These are phyloP conservation scores for Xylariaceae sp. DNA, from an alignment of 2,329 filamentous ascomycete species.

Conservation along the genomic window DNA sequence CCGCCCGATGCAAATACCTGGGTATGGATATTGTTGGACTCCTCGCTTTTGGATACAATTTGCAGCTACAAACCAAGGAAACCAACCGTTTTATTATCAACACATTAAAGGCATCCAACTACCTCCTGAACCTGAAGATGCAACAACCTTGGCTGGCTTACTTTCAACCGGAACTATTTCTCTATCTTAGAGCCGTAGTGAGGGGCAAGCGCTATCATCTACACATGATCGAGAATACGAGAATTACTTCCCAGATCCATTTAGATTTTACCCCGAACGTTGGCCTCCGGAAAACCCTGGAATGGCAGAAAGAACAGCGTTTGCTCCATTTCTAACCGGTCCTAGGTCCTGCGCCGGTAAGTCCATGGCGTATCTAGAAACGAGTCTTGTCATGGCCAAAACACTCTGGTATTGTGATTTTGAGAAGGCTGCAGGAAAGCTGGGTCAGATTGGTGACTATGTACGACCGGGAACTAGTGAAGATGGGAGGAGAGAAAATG, in stretches of 20 bases:
- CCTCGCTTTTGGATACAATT: constrained; percentile 1
- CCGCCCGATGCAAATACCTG: not conserved
- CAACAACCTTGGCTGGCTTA: too few species aligned
- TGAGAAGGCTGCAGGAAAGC: too few species aligned
- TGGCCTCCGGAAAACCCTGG: not conserved
- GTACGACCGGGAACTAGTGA: too few species aligned
- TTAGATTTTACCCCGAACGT: not conserved
- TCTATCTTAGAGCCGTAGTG: too few species aligned
- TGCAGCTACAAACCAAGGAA: not conserved
- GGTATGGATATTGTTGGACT: not conserved
- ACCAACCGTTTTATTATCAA: not conserved
- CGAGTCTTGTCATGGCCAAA: constrained; percentile 7
- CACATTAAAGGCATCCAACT: too few species aligned
- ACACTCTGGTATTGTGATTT: constrained; percentile 9
- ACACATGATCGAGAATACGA: too few species aligned
- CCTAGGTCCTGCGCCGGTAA: constrained; percentile 1
- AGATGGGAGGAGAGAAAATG: too few species aligned
- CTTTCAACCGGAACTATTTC: too few species aligned
- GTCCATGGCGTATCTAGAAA: constrained; percentile 9
- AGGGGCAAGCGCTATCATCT: too few species aligned
- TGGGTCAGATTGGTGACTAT: too few species aligned
- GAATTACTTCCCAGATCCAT: constrained; percentile 3
- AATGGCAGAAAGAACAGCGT: constrained; percentile 1
- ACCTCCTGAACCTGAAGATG: too few species aligned
- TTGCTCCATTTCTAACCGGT: constrained; percentile 5